These are phyloP conservation scores for Akanthomyces dipterigenus DNA, from an alignment of 2,329 filamentous ascomycete species.

Conservation along the genomic window DNA sequence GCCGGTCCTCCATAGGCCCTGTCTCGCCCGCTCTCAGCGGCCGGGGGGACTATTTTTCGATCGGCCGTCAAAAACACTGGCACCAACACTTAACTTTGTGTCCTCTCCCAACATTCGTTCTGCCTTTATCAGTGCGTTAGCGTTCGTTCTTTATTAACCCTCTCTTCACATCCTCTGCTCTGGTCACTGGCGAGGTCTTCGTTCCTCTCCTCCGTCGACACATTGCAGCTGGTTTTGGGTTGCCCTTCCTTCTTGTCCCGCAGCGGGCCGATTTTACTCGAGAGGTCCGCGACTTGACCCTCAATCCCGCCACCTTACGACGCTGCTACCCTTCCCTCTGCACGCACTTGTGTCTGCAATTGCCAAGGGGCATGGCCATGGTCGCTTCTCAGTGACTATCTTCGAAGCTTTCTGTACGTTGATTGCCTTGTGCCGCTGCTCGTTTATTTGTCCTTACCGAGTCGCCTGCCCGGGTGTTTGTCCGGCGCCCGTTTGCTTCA, in stretches of 20 bases:
- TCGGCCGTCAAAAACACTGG: conserved; percentile 6
- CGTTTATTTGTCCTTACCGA: not conserved
- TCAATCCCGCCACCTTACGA: conserved; percentile 2
- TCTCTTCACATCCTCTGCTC: not conserved
- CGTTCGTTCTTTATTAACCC: not conserved
- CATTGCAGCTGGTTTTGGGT: not conserved
- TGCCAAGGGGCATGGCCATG: conserved; percentile 11
- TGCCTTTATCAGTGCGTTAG: conserved; percentile 1
- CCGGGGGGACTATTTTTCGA: conserved; percentile 4
- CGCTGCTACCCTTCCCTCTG: not conserved
- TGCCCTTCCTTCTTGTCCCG: not conserved
- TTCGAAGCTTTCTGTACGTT: not conserved
- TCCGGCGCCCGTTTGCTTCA: not conserved
- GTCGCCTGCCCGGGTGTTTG: not conserved
- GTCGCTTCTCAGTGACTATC: conserved; percentile 6
- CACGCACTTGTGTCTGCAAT: not conserved
- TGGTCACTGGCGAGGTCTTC: not conserved
- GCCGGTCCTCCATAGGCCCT: not conserved
- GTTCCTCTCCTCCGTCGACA: not conserved
- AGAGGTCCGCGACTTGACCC: not conserved
- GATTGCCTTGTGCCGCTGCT: not conserved
- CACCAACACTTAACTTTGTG: conserved; percentile 3
- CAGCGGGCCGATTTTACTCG: not conserved
- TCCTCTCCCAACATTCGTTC: conserved; percentile 9
- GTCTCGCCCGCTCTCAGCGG: not conserved